Evolutionary conservation across 2,329 filamentous ascomycete genomes (phyloP), one percentile per base, ranked within the genome.

Genomic region (Zarea fungicola): DNA sequence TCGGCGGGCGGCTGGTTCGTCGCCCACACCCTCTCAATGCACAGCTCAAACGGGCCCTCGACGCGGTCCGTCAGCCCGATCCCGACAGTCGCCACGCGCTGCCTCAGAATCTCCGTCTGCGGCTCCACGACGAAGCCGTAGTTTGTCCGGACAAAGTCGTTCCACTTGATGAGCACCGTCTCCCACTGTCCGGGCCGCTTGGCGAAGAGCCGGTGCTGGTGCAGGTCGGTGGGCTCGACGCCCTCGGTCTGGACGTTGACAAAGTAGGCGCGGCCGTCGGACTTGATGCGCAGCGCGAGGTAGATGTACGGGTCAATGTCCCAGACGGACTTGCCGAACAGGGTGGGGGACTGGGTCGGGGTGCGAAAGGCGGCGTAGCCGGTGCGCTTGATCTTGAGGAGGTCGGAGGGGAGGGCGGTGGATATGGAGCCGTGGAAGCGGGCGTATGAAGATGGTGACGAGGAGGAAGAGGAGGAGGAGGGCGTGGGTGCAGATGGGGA

Each of bases 201-300:
- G 8, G 85, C 78, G 58, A 89, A 95, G 5, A 99, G 70, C 42
- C 93, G 77, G 67, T 99, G 93, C 65, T 99, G 93, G 66, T 97
- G 93, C 54, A 99, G 76, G 65, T 99, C 93, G n/a, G 90, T 92
- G 10, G 89, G 87, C 41, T 96, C 88, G 48, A 99, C 84, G 2
- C 87, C 88, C 63, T 99, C 92, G 3, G 91, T 96, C 72, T 97
- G 93, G 14, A 99, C 73, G 67, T 99, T 99, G 60, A 99, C 82
- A 50, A 96, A 89, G 72, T 97, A 99, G 60, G 88, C 86, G 51
- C 93, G 78, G 14, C 90, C 91, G 63, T 97, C 93, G 3, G 88
- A 92, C 65, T 90, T 93, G 58, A 99, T 77, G 13, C 91, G 85
- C 61, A 99, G 69, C 0, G 89, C 92, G 9, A 99, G 83, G 67